Evolutionary conservation across 208 protist species (phyloP).

Genomic region (Crithidia sp.): DNA sequence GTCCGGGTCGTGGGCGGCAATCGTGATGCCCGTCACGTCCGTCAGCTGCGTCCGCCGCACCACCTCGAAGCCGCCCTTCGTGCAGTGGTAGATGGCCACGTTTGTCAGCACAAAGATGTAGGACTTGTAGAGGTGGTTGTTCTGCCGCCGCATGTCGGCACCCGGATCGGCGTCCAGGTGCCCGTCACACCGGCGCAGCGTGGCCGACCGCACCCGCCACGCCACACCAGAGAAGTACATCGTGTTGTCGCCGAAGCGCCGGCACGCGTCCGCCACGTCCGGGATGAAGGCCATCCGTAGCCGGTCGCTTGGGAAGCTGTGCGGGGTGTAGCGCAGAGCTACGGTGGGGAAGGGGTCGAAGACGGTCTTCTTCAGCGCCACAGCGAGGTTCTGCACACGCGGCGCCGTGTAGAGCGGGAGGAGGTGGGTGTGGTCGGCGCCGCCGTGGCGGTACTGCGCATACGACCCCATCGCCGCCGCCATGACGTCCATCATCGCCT

Average conservation of each 20-base stretch:
- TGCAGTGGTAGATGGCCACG: constrained; percentile 70
- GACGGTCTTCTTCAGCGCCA: constrained; percentile 44
- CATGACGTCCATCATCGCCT: constrained; percentile 23
- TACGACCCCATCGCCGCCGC: constrained; percentile 18
- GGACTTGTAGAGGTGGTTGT: constrained; percentile 59
- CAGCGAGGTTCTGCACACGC: constrained; percentile 43
- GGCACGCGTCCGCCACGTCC: constrained; percentile 54
- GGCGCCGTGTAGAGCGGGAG: constrained; percentile 47
- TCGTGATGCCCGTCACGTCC: constrained; percentile 45
- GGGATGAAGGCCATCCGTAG: constrained; percentile 55
- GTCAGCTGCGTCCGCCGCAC: constrained; percentile 57
- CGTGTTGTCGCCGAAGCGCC: constrained; percentile 76
- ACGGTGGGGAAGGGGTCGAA: constrained; percentile 64
- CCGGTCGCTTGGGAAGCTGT: constrained; percentile 47
- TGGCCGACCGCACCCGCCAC: constrained; percentile 63
- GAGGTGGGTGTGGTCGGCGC: constrained; percentile 19
- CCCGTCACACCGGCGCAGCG: constrained; percentile 37
- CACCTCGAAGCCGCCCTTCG: constrained; percentile 57
- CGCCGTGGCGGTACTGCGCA: constrained; percentile 21
- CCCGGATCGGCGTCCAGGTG: constrained; percentile 34
- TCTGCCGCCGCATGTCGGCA: constrained; percentile 39
- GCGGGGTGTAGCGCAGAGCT: constrained; percentile 48
- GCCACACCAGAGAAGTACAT: constrained; percentile 74
- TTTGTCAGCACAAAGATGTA: constrained; percentile 72
- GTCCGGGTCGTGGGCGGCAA: constrained; percentile 47